phyloP scores from a whole-genome alignment of 2,329 filamentous ascomycete species.

The Colletotrichum sp. region DNA sequence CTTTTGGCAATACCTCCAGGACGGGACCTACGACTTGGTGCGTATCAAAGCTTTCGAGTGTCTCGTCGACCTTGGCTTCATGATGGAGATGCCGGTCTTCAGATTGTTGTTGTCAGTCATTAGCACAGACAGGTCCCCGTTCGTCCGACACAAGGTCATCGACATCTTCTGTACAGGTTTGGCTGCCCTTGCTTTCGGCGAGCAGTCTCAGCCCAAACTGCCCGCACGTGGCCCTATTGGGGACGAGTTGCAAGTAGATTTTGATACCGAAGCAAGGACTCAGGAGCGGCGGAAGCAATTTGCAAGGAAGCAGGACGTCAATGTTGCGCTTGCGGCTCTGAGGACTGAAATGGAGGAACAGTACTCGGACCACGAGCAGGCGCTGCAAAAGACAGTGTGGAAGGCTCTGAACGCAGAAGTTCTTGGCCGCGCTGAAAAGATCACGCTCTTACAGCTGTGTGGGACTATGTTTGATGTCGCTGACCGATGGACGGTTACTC shows the following conservation, averaged over 20 bases:
- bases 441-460: conserved; percentile 47
- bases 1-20: conserved; percentile 69
- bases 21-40: conserved; percentile 66
- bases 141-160: conserved; percentile 64
- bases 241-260: conserved; percentile 40
- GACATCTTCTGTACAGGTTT: conserved; percentile 64
- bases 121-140: conserved; percentile 68
- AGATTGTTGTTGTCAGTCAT: conserved; percentile 62
- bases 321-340: conserved; percentile 54
- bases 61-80: conserved; percentile 65
- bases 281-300: conserved; percentile 68
- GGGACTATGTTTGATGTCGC: conserved; percentile 53
- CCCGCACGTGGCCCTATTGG: conserved; percentile 10
- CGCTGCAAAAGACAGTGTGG: conserved; percentile 47
- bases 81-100: conserved; percentile 60
- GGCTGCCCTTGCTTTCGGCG: conserved; percentile 68
- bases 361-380: conserved; percentile 39
- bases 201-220: conserved; percentile 50
- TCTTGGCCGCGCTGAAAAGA: conserved; percentile 45
- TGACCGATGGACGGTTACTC: conserved; percentile 43
- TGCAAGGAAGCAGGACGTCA: conserved; percentile 67
- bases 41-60: conserved; percentile 71
- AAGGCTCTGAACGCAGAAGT: conserved; percentile 44
- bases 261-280: conserved; percentile 47
- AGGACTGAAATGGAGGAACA: conserved; percentile 49